Evolutionary conservation across 306 rosid genomes (phyloP).

Genomic region (Calophaca sinica): DNA sequence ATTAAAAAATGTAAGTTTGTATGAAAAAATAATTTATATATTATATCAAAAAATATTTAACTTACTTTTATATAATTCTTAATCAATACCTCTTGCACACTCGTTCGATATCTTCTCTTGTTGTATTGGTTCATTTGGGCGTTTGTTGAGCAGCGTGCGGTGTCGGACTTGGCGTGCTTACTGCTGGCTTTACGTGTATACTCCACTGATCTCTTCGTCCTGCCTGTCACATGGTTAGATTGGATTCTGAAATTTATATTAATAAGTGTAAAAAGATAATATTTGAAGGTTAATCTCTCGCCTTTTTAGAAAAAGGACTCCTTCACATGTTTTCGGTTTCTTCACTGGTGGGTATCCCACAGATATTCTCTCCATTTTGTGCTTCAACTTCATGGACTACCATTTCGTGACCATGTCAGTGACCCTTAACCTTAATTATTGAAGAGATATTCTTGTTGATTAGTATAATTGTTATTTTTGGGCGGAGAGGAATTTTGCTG

Average conservation of each 20-base stretch:
- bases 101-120: not conserved
- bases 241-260: no score
- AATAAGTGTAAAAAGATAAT: not conserved
- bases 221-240: not conserved
- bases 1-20: no score
- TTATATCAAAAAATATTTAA: no score
- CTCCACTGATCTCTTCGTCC: not conserved
- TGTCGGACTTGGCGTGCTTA: slow-evolving; percentile 9
- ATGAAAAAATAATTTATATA: no score
- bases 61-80: no score
- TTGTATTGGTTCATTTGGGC: slow-evolving; percentile 13
- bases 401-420: not conserved
- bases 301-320: not conserved
- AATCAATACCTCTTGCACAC: no score
- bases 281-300: not conserved
- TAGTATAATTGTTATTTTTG: no score
- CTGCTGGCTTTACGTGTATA: no score
- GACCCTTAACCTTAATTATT: not conserved
- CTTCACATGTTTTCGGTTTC: not conserved
- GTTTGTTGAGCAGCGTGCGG: not conserved
- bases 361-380: not conserved
- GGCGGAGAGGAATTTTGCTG: not conserved
- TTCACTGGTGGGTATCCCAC: not conserved
- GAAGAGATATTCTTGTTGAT: no score
- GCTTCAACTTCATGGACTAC: not conserved